Conservation (phyloP, 2,329 filamentous ascomycete genomes). For the Venturia nashicola region DNA sequence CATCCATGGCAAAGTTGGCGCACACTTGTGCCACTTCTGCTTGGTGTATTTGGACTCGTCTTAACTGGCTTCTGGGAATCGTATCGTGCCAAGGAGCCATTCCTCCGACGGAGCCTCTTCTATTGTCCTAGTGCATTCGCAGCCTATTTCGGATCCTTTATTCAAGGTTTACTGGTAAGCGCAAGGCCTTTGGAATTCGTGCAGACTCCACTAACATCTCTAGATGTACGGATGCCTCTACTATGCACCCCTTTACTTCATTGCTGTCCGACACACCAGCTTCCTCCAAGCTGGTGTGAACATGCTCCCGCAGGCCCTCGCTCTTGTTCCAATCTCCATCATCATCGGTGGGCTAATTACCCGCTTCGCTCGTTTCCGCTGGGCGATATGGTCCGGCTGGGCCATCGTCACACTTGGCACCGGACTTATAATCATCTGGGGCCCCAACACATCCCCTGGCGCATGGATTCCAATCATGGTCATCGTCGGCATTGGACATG, state of each 20-base stretch:
- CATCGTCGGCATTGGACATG: constrained; percentile 29
- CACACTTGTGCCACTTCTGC: constrained; percentile 26
- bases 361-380: constrained; percentile 21
- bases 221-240: constrained; percentile 32
- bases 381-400: constrained; percentile 33
- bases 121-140: constrained; percentile 22
- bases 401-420: constrained; percentile 22
- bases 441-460: constrained; percentile 19
- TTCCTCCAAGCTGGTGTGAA: background rate
- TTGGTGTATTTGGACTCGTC: constrained; percentile 22
- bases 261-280: background rate
- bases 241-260: constrained; percentile 29
- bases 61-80: constrained; percentile 25
- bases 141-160: constrained; percentile 28
- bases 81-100: constrained; percentile 16
- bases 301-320: constrained; percentile 5
- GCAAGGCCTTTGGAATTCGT: constrained; percentile 7
- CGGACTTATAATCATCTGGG: constrained; percentile 25
- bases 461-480: constrained; percentile 27
- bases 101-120: constrained; percentile 28
- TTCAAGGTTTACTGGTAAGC: constrained; percentile 31
- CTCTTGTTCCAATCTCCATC: constrained; percentile 20
- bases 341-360: constrained; percentile 17
- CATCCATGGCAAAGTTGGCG: constrained; percentile 27
- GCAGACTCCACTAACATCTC: background rate